phyloP scores from a whole-genome alignment of 345 rosid genomes.

The Syzygium jambos region DNA sequence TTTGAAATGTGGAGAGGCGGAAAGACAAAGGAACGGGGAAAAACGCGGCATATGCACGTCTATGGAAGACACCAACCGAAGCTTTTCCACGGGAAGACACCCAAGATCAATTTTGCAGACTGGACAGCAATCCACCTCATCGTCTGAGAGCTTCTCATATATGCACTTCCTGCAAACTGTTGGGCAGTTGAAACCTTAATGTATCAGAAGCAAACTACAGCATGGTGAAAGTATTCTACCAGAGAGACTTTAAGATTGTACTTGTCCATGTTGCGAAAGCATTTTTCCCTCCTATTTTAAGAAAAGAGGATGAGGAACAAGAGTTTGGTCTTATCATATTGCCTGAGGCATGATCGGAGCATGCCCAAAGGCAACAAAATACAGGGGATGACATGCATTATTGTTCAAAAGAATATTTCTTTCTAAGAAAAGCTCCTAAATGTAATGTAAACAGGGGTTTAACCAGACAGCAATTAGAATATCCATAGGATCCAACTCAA shows the following conservation, averaged over 20 bases:
- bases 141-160: slow-evolving; percentile 58
- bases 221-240: background rate
- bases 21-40: background rate
- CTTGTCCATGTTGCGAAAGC: background rate
- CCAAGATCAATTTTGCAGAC: slow-evolving; percentile 71
- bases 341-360: background rate
- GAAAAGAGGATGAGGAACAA: background rate
- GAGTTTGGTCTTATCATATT: background rate
- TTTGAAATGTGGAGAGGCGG: background rate
- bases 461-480: background rate
- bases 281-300: background rate
- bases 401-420: background rate
- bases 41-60: background rate
- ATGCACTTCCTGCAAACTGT: slow-evolving; percentile 81
- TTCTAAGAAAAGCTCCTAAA: background rate
- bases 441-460: background rate
- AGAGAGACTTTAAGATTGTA: background rate
- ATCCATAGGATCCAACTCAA: background rate
- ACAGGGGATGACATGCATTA: background rate
- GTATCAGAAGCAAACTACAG: background rate
- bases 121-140: slow-evolving; percentile 58
- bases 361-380: background rate
- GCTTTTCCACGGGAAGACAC: slow-evolving; percentile 53
- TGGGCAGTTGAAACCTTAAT: slow-evolving; percentile 6
- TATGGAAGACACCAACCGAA: slow-evolving; percentile 28